Conservation (phyloP, 345 rosid genomes). For the Fremontodendron californicum region DNA sequence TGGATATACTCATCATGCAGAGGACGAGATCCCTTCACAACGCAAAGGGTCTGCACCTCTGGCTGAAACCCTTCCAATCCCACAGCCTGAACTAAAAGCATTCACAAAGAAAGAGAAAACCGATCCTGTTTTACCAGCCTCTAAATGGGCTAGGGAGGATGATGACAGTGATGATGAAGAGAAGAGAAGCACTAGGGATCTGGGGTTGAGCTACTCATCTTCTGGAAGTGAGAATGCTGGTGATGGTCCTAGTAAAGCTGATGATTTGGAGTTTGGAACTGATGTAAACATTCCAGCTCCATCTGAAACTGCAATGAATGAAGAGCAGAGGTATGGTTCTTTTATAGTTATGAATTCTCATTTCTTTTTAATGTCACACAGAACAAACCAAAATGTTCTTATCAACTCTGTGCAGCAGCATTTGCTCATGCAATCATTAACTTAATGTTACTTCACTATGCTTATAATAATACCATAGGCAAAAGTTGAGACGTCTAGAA, state of each 20-base stretch:
- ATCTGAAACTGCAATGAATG: constrained; percentile 64
- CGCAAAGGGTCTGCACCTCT: constrained; percentile 43
- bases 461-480: constrained; percentile 49
- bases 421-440: not conserved
- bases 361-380: not conserved
- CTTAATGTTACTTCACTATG: constrained; percentile 9
- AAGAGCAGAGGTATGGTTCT: constrained; percentile 70
- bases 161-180: constrained; percentile 82
- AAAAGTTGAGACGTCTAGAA: no score
- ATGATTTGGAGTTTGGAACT: constrained; percentile 53
- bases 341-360: not conserved
- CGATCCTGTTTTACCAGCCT: constrained; percentile 75
- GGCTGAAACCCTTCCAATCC: constrained; percentile 41
- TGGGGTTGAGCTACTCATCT: constrained; percentile 76
- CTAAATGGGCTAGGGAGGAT: constrained; percentile 96
- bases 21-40: constrained; percentile 40
- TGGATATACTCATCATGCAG: constrained; percentile 43
- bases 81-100: constrained; percentile 63
- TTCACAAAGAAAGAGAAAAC: constrained; percentile 60
- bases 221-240: constrained; percentile 84
- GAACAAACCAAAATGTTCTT: no score
- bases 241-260: constrained; percentile 49
- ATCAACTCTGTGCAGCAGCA: not conserved
- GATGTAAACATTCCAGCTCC: constrained; percentile 45
- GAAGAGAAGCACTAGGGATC: constrained; percentile 45